Conservation (phyloP, 1,139 yeast species). For the Candida glucosophila region DNA sequence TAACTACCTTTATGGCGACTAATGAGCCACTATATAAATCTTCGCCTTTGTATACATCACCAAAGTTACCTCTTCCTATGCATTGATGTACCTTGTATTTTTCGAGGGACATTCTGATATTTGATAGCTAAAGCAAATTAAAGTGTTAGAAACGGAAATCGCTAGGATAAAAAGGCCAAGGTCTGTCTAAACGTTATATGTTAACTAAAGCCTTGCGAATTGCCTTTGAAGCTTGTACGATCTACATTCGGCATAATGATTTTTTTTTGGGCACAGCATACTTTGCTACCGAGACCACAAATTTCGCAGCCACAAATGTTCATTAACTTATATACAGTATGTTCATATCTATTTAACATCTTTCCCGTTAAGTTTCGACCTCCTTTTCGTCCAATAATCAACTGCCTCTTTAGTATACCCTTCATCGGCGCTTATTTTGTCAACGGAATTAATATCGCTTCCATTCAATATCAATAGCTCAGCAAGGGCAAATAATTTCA, state of each 20-base stretch:
- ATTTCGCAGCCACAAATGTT: constrained; percentile 14
- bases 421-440: constrained; percentile 15
- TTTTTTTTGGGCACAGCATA: too few species aligned
- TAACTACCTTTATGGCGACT: constrained; percentile 75
- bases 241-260: neutral
- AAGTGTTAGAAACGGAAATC: too few species aligned
- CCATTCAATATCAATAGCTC: constrained; percentile 71
- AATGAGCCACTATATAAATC: constrained; percentile 20
- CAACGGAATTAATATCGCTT: constrained; percentile 24
- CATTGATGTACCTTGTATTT: constrained; percentile 43
- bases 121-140: too few species aligned
- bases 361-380: constrained; percentile 16
- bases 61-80: constrained; percentile 80
- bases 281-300: constrained; percentile 3
- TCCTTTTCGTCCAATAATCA: constrained; percentile 43
- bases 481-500: constrained; percentile 51
- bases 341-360: neutral
- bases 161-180: too few species aligned
- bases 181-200: too few species aligned
- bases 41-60: constrained; percentile 71
- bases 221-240: neutral
- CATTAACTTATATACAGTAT: constrained; percentile 1
- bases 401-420: constrained; percentile 36
- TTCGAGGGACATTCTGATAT: constrained; percentile 10
- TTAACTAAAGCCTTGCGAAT: too few species aligned